Evolutionary conservation across 257 asterid genomes (phyloP).

Genomic region (Solanum chilense): DNA sequence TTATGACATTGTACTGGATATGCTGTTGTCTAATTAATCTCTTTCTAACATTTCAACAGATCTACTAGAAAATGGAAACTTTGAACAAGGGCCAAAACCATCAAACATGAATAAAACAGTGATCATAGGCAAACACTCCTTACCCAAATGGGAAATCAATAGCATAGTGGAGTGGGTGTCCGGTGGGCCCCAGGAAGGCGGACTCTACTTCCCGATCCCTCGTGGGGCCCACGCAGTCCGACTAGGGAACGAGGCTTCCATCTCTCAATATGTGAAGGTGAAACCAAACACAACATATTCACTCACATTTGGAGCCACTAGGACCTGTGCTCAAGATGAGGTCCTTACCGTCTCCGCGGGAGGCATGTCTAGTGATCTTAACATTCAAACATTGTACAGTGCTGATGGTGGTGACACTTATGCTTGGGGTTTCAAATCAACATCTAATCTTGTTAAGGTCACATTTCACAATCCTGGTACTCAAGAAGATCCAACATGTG

Average conservation of each 20-base stretch:
- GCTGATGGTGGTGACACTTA: constrained; percentile 70
- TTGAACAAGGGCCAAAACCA: constrained; percentile 49
- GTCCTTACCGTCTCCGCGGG: constrained; percentile 41
- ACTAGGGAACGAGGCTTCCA: constrained; percentile 61
- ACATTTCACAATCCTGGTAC: constrained; percentile 60
- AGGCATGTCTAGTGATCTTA: constrained; percentile 48
- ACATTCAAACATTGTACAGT: constrained; percentile 65
- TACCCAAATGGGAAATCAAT: constrained; percentile 62
- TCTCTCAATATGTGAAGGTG: constrained; percentile 40
- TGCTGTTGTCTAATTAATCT: too few species aligned
- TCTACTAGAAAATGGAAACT: constrained; percentile 53
- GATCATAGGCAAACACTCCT: constrained; percentile 50
- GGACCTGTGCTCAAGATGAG: constrained; percentile 81
- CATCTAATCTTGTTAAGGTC: constrained; percentile 36
- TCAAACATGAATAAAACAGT: constrained; percentile 41
- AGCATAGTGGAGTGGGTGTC: constrained; percentile 60
- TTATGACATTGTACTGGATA: fast-evolving
- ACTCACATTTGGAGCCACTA: constrained; percentile 59
- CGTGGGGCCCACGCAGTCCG: constrained; percentile 62
- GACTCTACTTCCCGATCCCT: constrained; percentile 52
- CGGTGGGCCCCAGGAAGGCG: constrained; percentile 74
- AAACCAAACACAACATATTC: constrained; percentile 25
- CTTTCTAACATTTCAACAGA: constrained; percentile 14
- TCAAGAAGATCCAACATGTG: constrained; percentile 76
- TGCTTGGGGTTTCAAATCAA: constrained; percentile 63